Percentiles rank a stretch among this genome's conserved stretches.
Evolutionary conservation across 345 rosid species (phyloP).

Genomic region (Brassica nigra): DNA sequence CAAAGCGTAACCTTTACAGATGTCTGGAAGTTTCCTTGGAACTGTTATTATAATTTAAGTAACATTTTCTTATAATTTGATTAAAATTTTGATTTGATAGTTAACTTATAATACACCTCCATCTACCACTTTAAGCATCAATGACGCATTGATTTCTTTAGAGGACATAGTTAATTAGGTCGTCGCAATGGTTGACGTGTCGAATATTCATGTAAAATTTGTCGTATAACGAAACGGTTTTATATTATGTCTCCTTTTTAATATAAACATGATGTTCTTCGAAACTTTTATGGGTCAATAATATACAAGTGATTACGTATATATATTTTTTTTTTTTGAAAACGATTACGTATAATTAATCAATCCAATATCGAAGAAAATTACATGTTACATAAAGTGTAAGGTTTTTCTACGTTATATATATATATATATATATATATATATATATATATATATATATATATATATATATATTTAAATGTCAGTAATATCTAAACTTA

Average conservation of each 20-base stretch:
- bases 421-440: not conserved
- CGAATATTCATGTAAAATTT: slow-evolving; percentile 18
- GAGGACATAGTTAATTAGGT: slow-evolving; percentile 20
- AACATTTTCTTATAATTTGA: not conserved
- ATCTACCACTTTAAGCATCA: slow-evolving; percentile 32
- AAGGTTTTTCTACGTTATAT: not conserved
- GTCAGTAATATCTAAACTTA: not conserved
- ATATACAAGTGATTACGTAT: not conserved
- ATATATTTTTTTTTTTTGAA: too few species aligned
- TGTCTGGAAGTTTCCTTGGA: slow-evolving; percentile 3
- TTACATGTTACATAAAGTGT: not conserved
- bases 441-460: too few species aligned
- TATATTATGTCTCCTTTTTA: not conserved
- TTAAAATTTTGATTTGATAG: not conserved
- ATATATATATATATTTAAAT: too few species aligned
- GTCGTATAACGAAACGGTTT: slow-evolving; percentile 14
- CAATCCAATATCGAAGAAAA: slow-evolving; percentile 13
- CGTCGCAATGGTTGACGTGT: slow-evolving; percentile 28
- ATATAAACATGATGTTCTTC: slow-evolving; percentile 18
- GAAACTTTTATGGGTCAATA: not conserved
- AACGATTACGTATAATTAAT: not conserved
- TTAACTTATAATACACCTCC: not conserved
- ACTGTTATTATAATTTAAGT: not conserved
- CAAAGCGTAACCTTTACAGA: slow-evolving; percentile 24
- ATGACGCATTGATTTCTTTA: slow-evolving; percentile 19